Conservation (phyloP, 2,329 filamentous ascomycete genomes). For the Xylaria sp. region DNA sequence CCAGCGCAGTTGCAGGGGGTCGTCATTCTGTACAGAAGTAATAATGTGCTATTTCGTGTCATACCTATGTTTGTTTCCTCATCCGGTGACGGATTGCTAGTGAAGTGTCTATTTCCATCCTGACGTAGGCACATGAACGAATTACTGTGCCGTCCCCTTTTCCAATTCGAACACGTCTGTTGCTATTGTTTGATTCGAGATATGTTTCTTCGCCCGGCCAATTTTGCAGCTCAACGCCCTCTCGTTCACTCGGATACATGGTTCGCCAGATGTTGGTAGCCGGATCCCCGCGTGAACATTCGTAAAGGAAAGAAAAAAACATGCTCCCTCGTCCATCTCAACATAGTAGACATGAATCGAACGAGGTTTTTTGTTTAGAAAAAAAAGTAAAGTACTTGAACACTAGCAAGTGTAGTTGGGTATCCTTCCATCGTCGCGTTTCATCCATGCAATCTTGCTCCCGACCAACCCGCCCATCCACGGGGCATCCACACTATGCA, state of each 20-base stretch:
- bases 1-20: background rate
- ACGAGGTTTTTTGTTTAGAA: constrained; percentile 25
- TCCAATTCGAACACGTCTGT: constrained; percentile 42
- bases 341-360: constrained; percentile 47
- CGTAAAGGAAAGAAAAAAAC: constrained; percentile 34
- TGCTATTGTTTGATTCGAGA: constrained; percentile 29
- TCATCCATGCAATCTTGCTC: constrained; percentile 50
- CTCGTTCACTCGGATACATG: constrained; percentile 36
- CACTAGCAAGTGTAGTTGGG: constrained; percentile 47
- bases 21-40: constrained; percentile 20
- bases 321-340: constrained; percentile 39
- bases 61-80: constrained; percentile 44
- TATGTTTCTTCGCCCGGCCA: constrained; percentile 38
- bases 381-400: constrained; percentile 39
- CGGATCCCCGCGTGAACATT: constrained; percentile 43
- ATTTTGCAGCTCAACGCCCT: constrained; percentile 40
- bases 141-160: constrained; percentile 39
- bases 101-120: constrained; percentile 54
- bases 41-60: constrained; percentile 37
- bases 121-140: constrained; percentile 41
- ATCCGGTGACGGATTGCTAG: constrained; percentile 57
- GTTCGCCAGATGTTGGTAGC: constrained; percentile 39
- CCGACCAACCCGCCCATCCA: constrained; percentile 40
- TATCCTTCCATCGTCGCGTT: constrained; percentile 50
- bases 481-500: constrained; percentile 43